phyloP scores from a whole-genome alignment of 371 early-diverging fungal species.

The Antonospora locustae region DNA sequence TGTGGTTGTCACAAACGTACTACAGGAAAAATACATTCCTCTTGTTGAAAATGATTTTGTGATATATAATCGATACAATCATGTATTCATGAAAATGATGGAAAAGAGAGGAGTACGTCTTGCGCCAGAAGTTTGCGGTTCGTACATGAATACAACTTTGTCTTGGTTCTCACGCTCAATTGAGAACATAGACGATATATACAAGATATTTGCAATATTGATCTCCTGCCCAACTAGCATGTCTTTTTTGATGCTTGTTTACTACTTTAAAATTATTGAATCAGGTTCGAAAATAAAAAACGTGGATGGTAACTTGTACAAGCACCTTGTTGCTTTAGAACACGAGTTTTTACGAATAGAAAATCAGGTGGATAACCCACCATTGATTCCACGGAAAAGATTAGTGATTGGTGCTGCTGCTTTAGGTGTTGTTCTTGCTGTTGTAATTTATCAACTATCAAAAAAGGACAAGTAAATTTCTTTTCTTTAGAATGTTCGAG shows the following conservation, averaged over 20 bases:
- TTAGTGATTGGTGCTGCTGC: constrained; percentile 15
- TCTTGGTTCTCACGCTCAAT: constrained; percentile 41
- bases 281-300: background rate
- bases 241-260: constrained; percentile 30
- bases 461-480: background rate
- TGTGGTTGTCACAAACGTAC: constrained; percentile 26
- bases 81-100: constrained; percentile 45
- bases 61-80: constrained; percentile 30
- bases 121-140: constrained; percentile 4
- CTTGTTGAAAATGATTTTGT: constrained; percentile 32
- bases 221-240: constrained; percentile 26
- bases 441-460: background rate
- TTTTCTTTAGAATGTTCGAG: no score
- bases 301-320: constrained; percentile 16
- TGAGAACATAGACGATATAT: constrained; percentile 25
- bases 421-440: constrained; percentile 21
- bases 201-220: constrained; percentile 33
- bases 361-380: background rate
- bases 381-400: constrained; percentile 3
- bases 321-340: constrained; percentile 15
- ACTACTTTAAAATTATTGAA: constrained; percentile 25
- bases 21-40: constrained; percentile 33
- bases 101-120: constrained; percentile 26
- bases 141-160: constrained; percentile 36
- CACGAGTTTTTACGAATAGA: constrained; percentile 28